phyloP scores from a whole-genome alignment of 768 basidiomycete genomes.

The Pleurotus pulmonarius region DNA sequence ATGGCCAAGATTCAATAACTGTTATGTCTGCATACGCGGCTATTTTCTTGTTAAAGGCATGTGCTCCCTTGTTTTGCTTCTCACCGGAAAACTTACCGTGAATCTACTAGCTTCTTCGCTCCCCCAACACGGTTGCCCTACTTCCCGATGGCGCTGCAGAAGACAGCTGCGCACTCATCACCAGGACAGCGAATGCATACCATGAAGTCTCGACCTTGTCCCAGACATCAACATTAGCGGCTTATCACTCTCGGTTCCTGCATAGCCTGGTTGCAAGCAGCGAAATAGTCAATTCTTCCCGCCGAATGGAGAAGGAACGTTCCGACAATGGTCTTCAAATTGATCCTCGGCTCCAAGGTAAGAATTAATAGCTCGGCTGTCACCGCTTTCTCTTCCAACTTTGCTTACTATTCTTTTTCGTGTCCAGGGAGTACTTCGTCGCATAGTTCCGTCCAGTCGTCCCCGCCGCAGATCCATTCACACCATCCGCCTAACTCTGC shows the following conservation, averaged over 20 bases:
- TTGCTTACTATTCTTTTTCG: conserved; percentile 5
- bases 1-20: conserved; percentile 80
- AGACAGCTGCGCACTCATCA: conserved; percentile 64
- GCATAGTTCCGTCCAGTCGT: conserved; percentile 21
- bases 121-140: conserved; percentile 51
- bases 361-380: conserved; percentile 15
- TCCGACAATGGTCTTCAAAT: conserved; percentile 39
- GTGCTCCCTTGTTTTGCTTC: conserved; percentile 10
- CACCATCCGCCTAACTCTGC: conserved; percentile 29
- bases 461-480: conserved; percentile 30
- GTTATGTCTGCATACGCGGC: conserved; percentile 87
- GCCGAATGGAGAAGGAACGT: conserved; percentile 36
- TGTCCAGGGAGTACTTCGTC: conserved; percentile 9
- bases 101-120: conserved; percentile 54
- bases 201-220: conserved; percentile 64
- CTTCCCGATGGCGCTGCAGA: conserved; percentile 57
- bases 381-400: conserved; percentile 5
- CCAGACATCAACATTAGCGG: conserved; percentile 61
- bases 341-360: conserved; percentile 57
- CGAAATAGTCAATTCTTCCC: conserved; percentile 47
- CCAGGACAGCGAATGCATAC: conserved; percentile 74
- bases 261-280: conserved; percentile 56
- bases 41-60: conserved; percentile 72
- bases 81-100: neutral
- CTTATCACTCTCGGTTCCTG: conserved; percentile 78